phyloP scores from a whole-genome alignment of 768 basidiomycete genomes.

The Agrocybe pediades region DNA sequence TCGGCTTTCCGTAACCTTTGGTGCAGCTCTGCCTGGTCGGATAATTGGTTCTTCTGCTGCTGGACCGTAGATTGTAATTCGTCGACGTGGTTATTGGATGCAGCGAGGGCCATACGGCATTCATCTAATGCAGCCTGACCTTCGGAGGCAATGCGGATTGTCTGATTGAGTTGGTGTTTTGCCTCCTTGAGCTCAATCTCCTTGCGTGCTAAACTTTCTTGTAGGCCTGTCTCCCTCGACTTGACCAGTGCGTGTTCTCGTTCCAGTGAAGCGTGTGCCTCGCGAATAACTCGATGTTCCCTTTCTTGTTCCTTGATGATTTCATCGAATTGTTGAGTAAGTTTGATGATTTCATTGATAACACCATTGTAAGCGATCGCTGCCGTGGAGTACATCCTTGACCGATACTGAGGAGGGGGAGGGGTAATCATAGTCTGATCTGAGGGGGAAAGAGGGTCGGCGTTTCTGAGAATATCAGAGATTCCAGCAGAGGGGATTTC shows the following conservation, averaged over 20 bases:
- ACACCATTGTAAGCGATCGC: not conserved
- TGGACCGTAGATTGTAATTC: not conserved
- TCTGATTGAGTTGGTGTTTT: not conserved
- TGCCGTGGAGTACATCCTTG: not conserved
- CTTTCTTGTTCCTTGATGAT: not conserved
- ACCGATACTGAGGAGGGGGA: not conserved
- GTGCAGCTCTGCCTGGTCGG: not conserved
- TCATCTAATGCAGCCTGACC: not conserved
- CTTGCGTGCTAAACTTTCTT: not conserved
- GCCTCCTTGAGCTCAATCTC: not conserved
- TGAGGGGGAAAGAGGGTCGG: not conserved
- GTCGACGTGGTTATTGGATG: not conserved
- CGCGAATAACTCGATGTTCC: not conserved
- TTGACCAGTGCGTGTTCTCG: not conserved
- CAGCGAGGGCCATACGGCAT: not conserved
- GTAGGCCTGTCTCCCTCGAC: not conserved
- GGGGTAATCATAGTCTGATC: not conserved
- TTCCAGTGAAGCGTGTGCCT: not conserved
- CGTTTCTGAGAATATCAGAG: too few species aligned
- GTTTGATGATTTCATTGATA: not conserved
- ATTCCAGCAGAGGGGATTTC: not conserved
- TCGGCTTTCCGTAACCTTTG: not conserved
- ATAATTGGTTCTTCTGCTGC: not conserved
- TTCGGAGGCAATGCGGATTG: not conserved
- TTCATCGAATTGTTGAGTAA: not conserved